These are phyloP conservation scores for Grigorovia humatica DNA, from an alignment of 805 yeast genomes.

Conservation along the genomic window DNA sequence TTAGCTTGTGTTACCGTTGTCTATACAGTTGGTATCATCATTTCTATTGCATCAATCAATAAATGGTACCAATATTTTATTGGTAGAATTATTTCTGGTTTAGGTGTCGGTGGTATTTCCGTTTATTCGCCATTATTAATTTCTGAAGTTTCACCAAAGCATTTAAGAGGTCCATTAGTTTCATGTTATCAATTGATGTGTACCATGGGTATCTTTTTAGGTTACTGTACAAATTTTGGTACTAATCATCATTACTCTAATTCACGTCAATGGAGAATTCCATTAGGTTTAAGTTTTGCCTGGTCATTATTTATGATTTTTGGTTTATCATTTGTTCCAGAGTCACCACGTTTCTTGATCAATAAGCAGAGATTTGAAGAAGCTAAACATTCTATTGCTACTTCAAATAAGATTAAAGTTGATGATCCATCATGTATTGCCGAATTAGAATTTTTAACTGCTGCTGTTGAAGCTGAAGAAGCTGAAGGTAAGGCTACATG, in stretches of 20 bases:
- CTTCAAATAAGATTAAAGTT: constrained; percentile 18
- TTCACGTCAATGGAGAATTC: constrained; percentile 68
- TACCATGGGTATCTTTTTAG: constrained; percentile 62
- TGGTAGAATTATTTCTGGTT: constrained; percentile 60
- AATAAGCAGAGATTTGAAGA: constrained; percentile 46
- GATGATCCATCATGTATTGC: constrained; percentile 21
- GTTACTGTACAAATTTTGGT: constrained; percentile 59
- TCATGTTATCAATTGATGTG: constrained; percentile 57
- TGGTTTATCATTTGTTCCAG: constrained; percentile 45
- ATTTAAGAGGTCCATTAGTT: constrained; percentile 57
- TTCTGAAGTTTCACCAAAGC: constrained; percentile 57
- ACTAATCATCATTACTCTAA: constrained; percentile 38
- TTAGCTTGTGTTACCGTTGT: constrained; percentile 49
- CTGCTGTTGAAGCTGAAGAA: constrained; percentile 48
- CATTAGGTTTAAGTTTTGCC: constrained; percentile 44
- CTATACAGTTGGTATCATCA: constrained; percentile 55
- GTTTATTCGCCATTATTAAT: constrained; percentile 65
- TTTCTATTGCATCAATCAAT: constrained; percentile 44
- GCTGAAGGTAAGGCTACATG: constrained; percentile 57
- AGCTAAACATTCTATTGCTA: constrained; percentile 42
- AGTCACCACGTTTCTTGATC: constrained; percentile 59
- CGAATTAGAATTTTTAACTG: constrained; percentile 48
- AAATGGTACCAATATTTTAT: constrained; percentile 63
- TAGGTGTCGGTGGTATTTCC: constrained; percentile 66
- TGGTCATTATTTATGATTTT: constrained; percentile 31